Percentiles rank a stretch among this genome's conserved stretches.
phyloP scores from a whole-genome alignment of 2,329 filamentous ascomycete genomes.

The Trichoderma guizhouense region DNA sequence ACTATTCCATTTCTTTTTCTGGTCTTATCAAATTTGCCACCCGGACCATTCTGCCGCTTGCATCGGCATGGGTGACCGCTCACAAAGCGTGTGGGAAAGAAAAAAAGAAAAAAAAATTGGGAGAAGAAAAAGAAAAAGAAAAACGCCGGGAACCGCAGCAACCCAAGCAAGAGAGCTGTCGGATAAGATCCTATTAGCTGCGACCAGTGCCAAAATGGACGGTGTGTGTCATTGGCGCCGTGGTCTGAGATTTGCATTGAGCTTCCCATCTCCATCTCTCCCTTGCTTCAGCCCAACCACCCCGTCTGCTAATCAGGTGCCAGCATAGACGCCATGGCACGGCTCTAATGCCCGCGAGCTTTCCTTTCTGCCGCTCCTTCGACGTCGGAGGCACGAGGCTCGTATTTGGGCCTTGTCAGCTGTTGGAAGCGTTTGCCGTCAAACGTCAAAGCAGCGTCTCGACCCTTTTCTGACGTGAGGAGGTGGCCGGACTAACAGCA shows the following conservation, averaged over 20 bases:
- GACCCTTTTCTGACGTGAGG: neutral
- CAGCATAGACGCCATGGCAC: neutral
- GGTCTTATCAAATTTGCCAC: slow-evolving; percentile 2
- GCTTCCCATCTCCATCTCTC: neutral
- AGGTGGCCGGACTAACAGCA: neutral
- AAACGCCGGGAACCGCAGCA: neutral
- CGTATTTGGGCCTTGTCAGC: slow-evolving; percentile 1
- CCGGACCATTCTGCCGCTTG: neutral
- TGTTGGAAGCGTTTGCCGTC: neutral
- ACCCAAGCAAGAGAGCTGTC: slow-evolving; percentile 2
- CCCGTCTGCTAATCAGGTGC: slow-evolving; percentile 6
- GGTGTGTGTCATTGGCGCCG: slow-evolving; percentile 12
- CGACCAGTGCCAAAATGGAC: neutral
- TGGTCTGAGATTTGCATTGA: neutral
- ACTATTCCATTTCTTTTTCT: neutral
- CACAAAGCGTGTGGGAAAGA: neutral
- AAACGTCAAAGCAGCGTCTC: neutral
- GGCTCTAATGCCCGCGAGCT: neutral
- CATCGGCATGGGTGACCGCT: neutral
- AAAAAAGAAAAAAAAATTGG: neutral
- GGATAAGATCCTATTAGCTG: slow-evolving; percentile 6
- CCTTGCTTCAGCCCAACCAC: slow-evolving; percentile 9
- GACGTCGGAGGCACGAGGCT: slow-evolving; percentile 10
- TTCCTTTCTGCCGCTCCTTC: neutral
- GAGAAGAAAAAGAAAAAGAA: neutral